A percentile compares a stretch with the other conserved stretches of the same genome.
These are phyloP conservation scores for Sugiyamaella floridensis DNA, from an alignment of 805 yeast genomes.

Conservation along the genomic window DNA sequence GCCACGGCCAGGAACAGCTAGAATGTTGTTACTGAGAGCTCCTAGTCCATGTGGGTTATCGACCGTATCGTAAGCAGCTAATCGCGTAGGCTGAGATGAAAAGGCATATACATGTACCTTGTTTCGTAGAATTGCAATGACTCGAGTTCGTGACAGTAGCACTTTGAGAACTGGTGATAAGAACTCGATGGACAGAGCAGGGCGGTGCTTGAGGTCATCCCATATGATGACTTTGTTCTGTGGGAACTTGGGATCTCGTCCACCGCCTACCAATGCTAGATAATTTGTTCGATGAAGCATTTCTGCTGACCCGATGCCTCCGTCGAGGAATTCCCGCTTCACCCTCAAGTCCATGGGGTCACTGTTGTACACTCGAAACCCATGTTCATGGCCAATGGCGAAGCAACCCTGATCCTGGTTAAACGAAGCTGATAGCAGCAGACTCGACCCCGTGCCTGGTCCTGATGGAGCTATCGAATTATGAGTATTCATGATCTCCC, in stretches of 20 bases:
- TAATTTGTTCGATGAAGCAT: slow-evolving; percentile 91
- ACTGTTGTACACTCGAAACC: slow-evolving; percentile 78
- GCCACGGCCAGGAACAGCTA: slow-evolving; percentile 73
- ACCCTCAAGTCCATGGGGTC: slow-evolving; percentile 80
- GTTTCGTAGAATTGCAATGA: slow-evolving; percentile 63
- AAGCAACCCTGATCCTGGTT: slow-evolving; percentile 91
- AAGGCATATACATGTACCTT: slow-evolving; percentile 73
- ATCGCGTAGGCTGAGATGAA: slow-evolving; percentile 65
- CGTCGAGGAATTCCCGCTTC: slow-evolving; percentile 41
- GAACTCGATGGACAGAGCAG: slow-evolving; percentile 68
- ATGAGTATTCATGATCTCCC: slow-evolving; percentile 16
- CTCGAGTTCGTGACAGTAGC: slow-evolving; percentile 63
- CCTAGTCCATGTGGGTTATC: slow-evolving; percentile 59
- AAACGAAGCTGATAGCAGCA: slow-evolving; percentile 55
- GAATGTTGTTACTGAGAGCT: slow-evolving; percentile 45
- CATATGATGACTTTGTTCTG: slow-evolving; percentile 76
- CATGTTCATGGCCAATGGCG: slow-evolving; percentile 71
- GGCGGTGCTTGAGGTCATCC: slow-evolving; percentile 81
- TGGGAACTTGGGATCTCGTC: slow-evolving; percentile 69
- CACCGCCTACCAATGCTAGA: slow-evolving; percentile 86
- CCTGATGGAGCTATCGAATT: slow-evolving; percentile 10
- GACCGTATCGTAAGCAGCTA: slow-evolving; percentile 58
- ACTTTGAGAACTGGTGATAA: slow-evolving; percentile 69
- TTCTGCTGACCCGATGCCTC: slow-evolving; percentile 67
- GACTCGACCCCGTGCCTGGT: slow-evolving; percentile 2